Evolutionary conservation across 2,329 filamentous ascomycete species (phyloP), one percentile per base, ranked within the genome.

Genomic region (Septoria linicola): DNA sequence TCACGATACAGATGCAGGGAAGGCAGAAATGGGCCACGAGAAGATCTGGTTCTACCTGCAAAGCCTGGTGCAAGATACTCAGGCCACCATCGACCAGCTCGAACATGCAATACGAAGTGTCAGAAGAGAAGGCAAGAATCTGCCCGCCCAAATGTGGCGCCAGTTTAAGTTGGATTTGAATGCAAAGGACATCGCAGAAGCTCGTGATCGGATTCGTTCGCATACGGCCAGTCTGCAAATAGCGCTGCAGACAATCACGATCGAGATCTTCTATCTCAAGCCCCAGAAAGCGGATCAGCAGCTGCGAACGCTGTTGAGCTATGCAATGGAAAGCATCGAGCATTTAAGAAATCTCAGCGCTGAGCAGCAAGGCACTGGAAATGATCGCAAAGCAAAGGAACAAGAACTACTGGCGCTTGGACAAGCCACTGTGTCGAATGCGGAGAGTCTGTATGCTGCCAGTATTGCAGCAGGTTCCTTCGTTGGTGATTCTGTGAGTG

Each of bases 91-190:
- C 16, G 27, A 37, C 8, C 49, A 52, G 39, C 47, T 55, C n/a
- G n/a, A 55, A n/a, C 11, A 34, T 14, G 49, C 53, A 7, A 20
- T 55, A 13, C 20, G 23, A 11, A 21, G 16, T 41, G 25, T 53
- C 6, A 34, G 41, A 20, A 36, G 45, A 41, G 43, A 49, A 14
- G 36, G 43, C 23, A 30, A 27, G 10, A 55, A 52, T 20, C 17
- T 35, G 1, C 27, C 48, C 14, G 25, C 36, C n/a, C 53, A 53
- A 14, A 41, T 42, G 7, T 48, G 49, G 48, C 49, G 49, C 20
- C 53, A 53, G 49, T 41, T 55, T 23, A 52, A 53, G 49, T 41
- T 55, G 23, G 51, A 55, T 17, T 49, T 52, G 39, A 47, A 49
- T 25, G 36, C 53, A 23, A 53, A 53, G 21, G 53, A 55, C 21